Evolutionary conservation across 768 basidiomycete genomes (phyloP), one percentile per base, ranked within the genome.

Genomic region (Neoboletus subvelutipes): DNA sequence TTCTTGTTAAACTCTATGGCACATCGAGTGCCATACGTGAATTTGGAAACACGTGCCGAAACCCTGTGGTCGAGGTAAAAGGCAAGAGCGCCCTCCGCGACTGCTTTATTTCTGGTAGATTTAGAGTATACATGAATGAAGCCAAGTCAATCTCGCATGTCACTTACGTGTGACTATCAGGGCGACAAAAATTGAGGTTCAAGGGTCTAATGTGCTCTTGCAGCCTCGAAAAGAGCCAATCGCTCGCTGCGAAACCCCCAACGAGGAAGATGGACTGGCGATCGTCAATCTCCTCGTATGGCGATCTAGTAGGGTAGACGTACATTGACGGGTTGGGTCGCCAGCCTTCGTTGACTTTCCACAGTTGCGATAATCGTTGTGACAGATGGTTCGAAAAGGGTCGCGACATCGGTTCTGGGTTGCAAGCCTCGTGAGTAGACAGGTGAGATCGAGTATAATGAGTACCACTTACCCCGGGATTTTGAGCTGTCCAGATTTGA

Each of bases 131-230:
- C 9, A 12, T 31, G 18, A 29, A 46, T 10, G 39, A 37, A 55
- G 18, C 12, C n/a, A 9, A 24, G 9, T 29, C 36, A 2, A n/a
- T 28, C 15, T 36, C 8, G 20, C 41, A 68, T 71, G 29, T 18
- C 55, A 28, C 68, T 57, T 13, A 82, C 83, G 82, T 75, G 63
- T 81, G 78, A 33, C 75, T 76, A 52, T 83, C 80, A 6, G 82
- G 83, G 4, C 82, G 76, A 54, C 76, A 74, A 39, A 84, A 72
- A 22, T 73, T 68, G 34, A 83, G 51, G 2, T 73, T 70, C 13
- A 73, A 52, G 0, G 71, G 67, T 22, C 58, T 65, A n/a, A 84
- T 63, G 2, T 70, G 60, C 1, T 43, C 53, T 40, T 71, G 64
- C 18, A 79, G 54, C 28, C 42, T 69, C 15, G 62, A 56, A 36